These are phyloP conservation scores for Kuraishia ogatae DNA, from an alignment of 805 yeast species.

Conservation along the genomic window DNA sequence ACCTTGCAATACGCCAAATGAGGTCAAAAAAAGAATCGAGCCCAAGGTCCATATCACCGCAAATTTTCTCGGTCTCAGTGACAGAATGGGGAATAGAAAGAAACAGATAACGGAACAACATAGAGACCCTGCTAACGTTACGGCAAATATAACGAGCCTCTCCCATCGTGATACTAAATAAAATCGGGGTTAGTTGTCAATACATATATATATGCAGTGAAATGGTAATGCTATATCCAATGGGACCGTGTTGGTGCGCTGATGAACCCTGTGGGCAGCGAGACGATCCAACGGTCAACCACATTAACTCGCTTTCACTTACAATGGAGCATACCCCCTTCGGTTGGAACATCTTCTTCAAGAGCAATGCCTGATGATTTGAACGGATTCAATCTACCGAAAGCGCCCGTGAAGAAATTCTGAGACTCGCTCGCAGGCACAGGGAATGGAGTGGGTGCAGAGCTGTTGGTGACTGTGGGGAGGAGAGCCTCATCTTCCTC, in stretches of 20 bases:
- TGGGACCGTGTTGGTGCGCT: no score
- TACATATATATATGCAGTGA: no score
- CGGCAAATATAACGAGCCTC: conserved; percentile 62
- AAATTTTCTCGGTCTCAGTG: conserved; percentile 77
- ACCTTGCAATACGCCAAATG: conserved; percentile 85
- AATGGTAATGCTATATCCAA: no score
- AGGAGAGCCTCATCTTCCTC: conserved; percentile 6
- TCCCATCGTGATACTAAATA: conserved; percentile 63
- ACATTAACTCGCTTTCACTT: conserved; percentile 24
- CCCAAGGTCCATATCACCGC: conserved; percentile 85
- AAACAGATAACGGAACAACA: conserved; percentile 71
- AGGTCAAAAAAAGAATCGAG: conserved; percentile 65
- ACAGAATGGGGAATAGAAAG: conserved; percentile 73
- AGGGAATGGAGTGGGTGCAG: conserved; percentile 2
- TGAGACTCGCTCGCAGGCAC: conserved; percentile 3
- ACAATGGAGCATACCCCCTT: conserved; percentile 35
- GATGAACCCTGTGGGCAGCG: no score
- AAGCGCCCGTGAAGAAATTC: conserved; percentile 7
- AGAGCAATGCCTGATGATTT: neutral
- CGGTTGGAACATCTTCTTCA: conserved; percentile 25
- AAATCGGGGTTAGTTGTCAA: conserved; percentile 8
- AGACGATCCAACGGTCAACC: no score
- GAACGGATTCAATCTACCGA: conserved; percentile 7
- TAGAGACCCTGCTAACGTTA: conserved; percentile 61
- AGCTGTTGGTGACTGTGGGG: conserved; percentile 4